phyloP scores from a whole-genome alignment of 768 basidiomycete genomes.

The Coprinopsis marcescibilis region DNA sequence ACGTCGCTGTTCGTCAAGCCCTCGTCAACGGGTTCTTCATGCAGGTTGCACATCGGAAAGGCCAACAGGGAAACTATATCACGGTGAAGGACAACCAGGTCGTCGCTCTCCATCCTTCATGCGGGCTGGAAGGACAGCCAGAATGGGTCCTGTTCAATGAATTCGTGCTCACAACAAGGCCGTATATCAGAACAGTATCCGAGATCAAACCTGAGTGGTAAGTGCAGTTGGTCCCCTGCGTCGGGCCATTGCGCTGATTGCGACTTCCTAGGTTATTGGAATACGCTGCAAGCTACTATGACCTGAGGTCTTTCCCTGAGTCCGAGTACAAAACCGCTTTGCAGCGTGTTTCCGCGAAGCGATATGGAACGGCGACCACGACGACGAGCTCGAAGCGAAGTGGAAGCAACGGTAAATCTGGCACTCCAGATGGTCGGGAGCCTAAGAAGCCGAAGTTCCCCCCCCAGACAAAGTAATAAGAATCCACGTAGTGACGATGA shows the following conservation, averaged over 20 bases:
- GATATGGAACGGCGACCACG: constrained; percentile 31
- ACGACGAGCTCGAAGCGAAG: constrained; percentile 13
- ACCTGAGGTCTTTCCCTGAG: constrained; percentile 55
- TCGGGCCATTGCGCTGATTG: not conserved
- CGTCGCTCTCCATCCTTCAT: constrained; percentile 75
- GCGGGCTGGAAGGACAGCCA: constrained; percentile 75
- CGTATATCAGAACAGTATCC: constrained; percentile 88
- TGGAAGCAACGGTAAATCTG: constrained; percentile 14
- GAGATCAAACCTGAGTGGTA: constrained; percentile 87
- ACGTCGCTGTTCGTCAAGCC: constrained; percentile 70
- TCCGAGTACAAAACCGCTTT: constrained; percentile 69
- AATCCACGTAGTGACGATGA: too few relatives aligned
- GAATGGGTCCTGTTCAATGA: constrained; percentile 84
- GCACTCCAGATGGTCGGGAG: constrained; percentile 19
- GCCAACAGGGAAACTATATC: constrained; percentile 79
- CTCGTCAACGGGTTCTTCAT: constrained; percentile 95
- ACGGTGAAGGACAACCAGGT: constrained; percentile 96
- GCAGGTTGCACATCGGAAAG: constrained; percentile 95
- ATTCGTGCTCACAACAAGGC: constrained; percentile 86
- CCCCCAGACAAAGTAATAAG: not conserved
- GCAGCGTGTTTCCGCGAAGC: constrained; percentile 49
- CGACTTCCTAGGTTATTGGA: constrained; percentile 32
- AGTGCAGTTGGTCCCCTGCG: constrained; percentile 4
- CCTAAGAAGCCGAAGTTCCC: constrained; percentile 27
- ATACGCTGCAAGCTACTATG: constrained; percentile 55